Percentiles rank a stretch among this genome's conserved stretches.
Evolutionary conservation across 768 basidiomycete species (phyloP).

Genomic region (Polyporus arcularius): DNA sequence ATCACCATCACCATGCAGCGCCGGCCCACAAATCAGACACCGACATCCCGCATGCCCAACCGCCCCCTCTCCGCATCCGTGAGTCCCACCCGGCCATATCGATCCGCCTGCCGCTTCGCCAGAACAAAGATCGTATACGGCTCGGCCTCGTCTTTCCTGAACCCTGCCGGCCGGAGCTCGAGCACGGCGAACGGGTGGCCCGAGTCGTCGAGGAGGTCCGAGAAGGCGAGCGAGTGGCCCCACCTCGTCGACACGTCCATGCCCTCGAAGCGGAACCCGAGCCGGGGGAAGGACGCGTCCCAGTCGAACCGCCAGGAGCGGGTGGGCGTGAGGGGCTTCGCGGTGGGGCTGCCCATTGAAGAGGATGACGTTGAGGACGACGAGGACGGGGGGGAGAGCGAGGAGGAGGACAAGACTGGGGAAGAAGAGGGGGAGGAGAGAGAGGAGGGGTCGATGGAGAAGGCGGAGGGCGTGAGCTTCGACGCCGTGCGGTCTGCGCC

Average conservation of each 20-base stretch:
- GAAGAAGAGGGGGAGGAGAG: not conserved
- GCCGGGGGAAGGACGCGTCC: conserved; percentile 14
- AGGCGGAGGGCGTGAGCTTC: conserved; percentile 6
- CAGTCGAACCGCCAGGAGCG: conserved; percentile 19
- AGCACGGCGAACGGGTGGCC: conserved; percentile 15
- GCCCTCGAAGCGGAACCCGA: conserved; percentile 20
- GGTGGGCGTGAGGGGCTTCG: not conserved
- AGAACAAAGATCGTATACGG: conserved; percentile 9
- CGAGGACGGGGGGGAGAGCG: not conserved
- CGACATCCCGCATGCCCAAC: conserved; percentile 5
- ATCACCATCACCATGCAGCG: not conserved
- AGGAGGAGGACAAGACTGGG: not conserved
- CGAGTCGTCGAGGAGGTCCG: conserved; percentile 12
- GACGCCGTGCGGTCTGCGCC: conserved; percentile 15
- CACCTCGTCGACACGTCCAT: conserved; percentile 13
- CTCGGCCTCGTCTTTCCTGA: not conserved
- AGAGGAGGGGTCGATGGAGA: not conserved
- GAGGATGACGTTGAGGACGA: not conserved
- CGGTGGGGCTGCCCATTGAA: not conserved
- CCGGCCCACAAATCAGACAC: not conserved
- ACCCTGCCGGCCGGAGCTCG: conserved; percentile 11
- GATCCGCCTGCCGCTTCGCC: conserved; percentile 10
- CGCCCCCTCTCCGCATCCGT: conserved; percentile 13
- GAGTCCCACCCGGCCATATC: conserved; percentile 12
- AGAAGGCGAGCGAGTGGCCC: conserved; percentile 17